Percentiles rank a stretch among this genome's conserved stretches.
phyloP scores from a whole-genome alignment of 495 filamentous ascomycete genomes.

The Lindgomyces ingoldianus region DNA sequence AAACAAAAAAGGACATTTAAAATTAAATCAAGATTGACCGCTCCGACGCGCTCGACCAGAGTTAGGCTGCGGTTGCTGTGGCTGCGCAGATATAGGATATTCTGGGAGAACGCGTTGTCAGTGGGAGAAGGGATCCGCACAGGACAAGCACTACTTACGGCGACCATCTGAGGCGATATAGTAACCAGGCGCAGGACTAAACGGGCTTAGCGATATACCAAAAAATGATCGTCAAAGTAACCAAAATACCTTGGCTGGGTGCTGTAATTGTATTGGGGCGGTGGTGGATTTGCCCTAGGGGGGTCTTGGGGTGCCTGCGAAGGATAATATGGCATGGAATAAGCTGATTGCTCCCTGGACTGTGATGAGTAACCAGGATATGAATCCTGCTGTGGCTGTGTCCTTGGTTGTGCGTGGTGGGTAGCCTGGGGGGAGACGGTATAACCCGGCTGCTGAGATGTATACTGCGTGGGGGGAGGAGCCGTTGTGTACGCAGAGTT shows the following conservation, averaged over 20 bases:
- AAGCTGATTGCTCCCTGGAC: slow-evolving; percentile 9
- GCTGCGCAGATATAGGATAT: slow-evolving; percentile 21
- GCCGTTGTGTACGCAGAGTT: slow-evolving; percentile 20
- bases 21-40: background rate
- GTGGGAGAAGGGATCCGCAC: background rate
- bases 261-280: background rate
- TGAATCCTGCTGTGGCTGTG: slow-evolving; percentile 10
- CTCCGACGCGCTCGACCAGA: background rate
- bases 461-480: background rate
- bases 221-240: slow-evolving; percentile 31
- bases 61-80: slow-evolving; percentile 2
- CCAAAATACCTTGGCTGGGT: slow-evolving; percentile 37
- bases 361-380: slow-evolving; percentile 15
- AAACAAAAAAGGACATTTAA: slow-evolving; percentile 6
- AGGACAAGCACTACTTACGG: slow-evolving; percentile 20
- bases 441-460: background rate
- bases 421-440: background rate
- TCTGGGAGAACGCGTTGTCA: slow-evolving; percentile 18
- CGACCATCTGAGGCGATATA: slow-evolving; percentile 38
- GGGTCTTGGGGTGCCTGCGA: slow-evolving; percentile 6
- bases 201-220: slow-evolving; percentile 38
- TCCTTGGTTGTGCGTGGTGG: slow-evolving; percentile 8
- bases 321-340: slow-evolving; percentile 21
- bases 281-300: slow-evolving; percentile 2
- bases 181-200: slow-evolving; percentile 30